These are phyloP conservation scores for Lagenidium giganteum DNA, from an alignment of 352 stramenopile genomes.

Conservation along the genomic window DNA sequence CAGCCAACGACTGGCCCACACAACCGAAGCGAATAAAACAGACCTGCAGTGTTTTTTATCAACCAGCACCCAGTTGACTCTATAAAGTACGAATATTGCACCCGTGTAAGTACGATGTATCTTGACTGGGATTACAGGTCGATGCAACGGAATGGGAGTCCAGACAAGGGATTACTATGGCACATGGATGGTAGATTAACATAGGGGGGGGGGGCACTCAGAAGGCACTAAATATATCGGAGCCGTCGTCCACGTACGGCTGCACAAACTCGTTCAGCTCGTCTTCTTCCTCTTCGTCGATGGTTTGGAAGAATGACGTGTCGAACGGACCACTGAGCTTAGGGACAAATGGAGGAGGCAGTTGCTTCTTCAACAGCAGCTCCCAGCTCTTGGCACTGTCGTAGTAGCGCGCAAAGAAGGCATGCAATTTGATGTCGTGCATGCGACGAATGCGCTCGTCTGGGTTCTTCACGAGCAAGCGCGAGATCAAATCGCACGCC, in stretches of 20 bases:
- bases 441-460: constrained; percentile 32
- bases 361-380: constrained; percentile 31
- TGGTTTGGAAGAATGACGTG: constrained; percentile 61
- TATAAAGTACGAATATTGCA: too few species aligned
- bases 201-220: too few species aligned
- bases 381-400: constrained; percentile 32
- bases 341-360: constrained; percentile 48
- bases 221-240: constrained; percentile 62
- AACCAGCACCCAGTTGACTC: too few species aligned
- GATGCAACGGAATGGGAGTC: too few species aligned
- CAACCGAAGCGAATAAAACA: too few species aligned
- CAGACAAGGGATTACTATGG: too few species aligned
- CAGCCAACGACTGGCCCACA: too few species aligned
- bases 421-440: constrained; percentile 47
- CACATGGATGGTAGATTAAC: too few species aligned
- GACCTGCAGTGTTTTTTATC: too few species aligned
- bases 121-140: too few species aligned
- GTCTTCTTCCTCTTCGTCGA: constrained; percentile 48
- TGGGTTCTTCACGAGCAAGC: constrained; percentile 55
- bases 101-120: too few species aligned
- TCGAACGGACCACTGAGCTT: constrained; percentile 61
- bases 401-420: constrained; percentile 48
- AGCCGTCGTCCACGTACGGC: constrained; percentile 64
- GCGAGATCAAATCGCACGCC: constrained; percentile 47
- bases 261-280: constrained; percentile 42